Evolutionary conservation across 2,329 filamentous ascomycete species (phyloP), one percentile per base, ranked within the genome.

Genomic region (Monosporascus cannonballus): DNA sequence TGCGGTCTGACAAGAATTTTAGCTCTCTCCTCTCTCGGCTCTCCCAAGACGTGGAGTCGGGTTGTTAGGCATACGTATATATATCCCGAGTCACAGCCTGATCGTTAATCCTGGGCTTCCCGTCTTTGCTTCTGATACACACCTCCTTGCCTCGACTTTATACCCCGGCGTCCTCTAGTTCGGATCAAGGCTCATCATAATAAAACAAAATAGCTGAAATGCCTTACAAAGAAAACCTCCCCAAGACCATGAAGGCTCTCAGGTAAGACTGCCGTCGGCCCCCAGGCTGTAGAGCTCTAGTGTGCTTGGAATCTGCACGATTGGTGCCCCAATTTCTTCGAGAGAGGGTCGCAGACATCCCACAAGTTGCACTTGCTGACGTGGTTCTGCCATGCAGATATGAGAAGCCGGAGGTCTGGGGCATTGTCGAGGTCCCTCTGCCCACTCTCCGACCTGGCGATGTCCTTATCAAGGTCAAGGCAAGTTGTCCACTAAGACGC

Each of bases 391-490:
- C 51, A 54, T 41, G n/a, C 54, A 75, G 73, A 69, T 85, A 85
- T 71, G 78, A 81, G 69, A 79, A 84, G 75, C 82, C 82, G 44
- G 73, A 82, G 66, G 74, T 79, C 54, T 85, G 78, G 70, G 74
- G 75, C 58, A 76, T 86, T 54, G 81, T 86, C 58, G 72, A 81
- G 11, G 78, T 85, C 37, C 82, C 84, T 57, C 76, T 86, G 6
- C 84, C 84, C 20, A 76, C 73, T 59, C 69, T 85, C 58, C 77
- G 81, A 59, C 74, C 81, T 25, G 77, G 81, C 54, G 81, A 85
- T 68, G 73, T 85, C 58, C 70, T 84, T 61, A 76, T 86, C 69
- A 84, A 86, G 71, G 83, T 87, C 64, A 85, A 86, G 71, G 84
- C 80, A 51, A 59, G 63, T 55, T 38, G 18, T 36, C 24, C 11